Base-by-base conservation (phyloP, 768 basidiomycete genomes). In the Agrocybe chaxingu region DNA sequence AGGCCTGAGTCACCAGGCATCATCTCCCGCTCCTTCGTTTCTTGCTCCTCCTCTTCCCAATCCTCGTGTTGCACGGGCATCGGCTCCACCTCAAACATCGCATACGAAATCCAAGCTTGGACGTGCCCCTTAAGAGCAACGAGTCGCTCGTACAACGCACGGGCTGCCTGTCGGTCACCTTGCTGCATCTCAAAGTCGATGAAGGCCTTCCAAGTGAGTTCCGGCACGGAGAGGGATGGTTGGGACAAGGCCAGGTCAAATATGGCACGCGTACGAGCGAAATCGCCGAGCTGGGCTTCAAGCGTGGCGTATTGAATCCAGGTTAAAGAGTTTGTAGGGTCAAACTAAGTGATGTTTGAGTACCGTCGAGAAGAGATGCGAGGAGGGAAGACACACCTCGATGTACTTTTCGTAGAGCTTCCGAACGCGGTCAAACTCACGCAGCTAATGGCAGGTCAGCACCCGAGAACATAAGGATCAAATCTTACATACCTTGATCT, bases 281-380 rank as follows among this genome's bases (percentile, higher is more conserved):
- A 84, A 66, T 97, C 95, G 63, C 87, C 85, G 0, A 97, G 77
- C 42, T 86, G 85, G 0, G 82, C 79, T 66, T 98, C 95, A 34
- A 97, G 81, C 60, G 94, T 90, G 29, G 94, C 90, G 67, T 84
- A 98, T 66, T 89, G 88, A 68, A 97, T 95, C 95, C 95, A 98
- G 0, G 92, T 89, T 1, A 89, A 75, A 1, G 92, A 89, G 66
- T 96, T 93, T 24, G 91, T 85, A 0, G 94, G 79, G 66, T 98
- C 96, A 63, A 82, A 92, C 90, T 85, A 19, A 7, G 5, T 5
- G 24, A 24, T 24, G 24, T 3, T 24, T 39, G 41, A 6, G 50
- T 34, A 51, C 18, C 18, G 31, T 53, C 32, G 43, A 46, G 16
- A 30, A 37, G 16, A 47, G 24, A 8, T 29, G 44, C 8, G 37